Percentiles rank a stretch among this genome's conserved stretches.
Evolutionary conservation across 768 basidiomycete genomes (phyloP).

Genomic region (Lepiota brunneoincarnata): DNA sequence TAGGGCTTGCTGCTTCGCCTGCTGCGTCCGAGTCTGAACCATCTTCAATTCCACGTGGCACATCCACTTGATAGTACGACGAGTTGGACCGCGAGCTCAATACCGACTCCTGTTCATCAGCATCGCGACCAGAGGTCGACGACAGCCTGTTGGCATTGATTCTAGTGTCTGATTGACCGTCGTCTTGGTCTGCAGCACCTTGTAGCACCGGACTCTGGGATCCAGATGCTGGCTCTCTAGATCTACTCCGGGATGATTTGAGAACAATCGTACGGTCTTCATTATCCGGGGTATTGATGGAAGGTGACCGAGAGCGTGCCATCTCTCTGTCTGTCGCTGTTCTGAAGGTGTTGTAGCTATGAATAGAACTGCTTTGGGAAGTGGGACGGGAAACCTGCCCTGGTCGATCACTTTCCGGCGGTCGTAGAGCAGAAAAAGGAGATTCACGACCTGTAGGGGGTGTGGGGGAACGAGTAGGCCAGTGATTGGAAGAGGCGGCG

Average conservation of each 20-base stretch:
- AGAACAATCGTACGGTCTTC: conserved; percentile 42
- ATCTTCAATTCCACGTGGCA: conserved; percentile 71
- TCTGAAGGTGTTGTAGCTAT: conserved; percentile 23
- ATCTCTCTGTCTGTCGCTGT: conserved; percentile 18
- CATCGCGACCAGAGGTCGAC: conserved; percentile 27
- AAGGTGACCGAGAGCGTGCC: conserved; percentile 35
- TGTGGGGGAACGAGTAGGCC: conserved; percentile 24
- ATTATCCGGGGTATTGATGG: conserved; percentile 29
- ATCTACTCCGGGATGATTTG: conserved; percentile 24
- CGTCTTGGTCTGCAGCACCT: neutral
- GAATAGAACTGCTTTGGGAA: conserved; percentile 28
- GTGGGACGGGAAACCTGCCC: conserved; percentile 21
- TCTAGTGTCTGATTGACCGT: neutral
- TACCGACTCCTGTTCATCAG: conserved; percentile 28
- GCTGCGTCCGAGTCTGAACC: conserved; percentile 72
- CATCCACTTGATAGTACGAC: conserved; percentile 63
- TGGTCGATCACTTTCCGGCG: neutral
- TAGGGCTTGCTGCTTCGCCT: conserved; percentile 32
- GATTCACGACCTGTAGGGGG: conserved; percentile 15
- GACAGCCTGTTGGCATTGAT: conserved; percentile 20
- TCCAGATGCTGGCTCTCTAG: conserved; percentile 14
- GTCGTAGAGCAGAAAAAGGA: neutral
- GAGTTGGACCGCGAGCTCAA: conserved; percentile 49
- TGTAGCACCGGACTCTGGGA: conserved; percentile 13
- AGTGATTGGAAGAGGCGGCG: conserved; percentile 22